Base-by-base conservation (phyloP, 1,284 basidiomycete genomes). In the Austroboletus olivaceoglutinosus region DNA sequence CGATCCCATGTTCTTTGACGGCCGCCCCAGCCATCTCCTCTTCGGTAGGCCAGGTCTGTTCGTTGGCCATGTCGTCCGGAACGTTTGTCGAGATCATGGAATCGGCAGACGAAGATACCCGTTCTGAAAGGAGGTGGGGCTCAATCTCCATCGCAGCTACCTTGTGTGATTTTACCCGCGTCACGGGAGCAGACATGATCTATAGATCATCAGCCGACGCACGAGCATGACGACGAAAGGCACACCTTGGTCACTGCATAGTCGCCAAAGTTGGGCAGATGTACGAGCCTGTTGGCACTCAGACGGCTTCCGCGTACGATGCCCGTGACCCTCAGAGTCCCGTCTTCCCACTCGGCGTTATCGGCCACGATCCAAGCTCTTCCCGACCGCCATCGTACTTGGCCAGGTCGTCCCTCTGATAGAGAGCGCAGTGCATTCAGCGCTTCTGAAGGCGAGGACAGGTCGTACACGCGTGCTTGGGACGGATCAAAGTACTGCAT, bases 11-110 rank as follows among this genome's bases (percentile, higher is more conserved):
- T 53, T 73, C 65, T 25, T 73, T 70, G 3, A 52, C 56, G 37
- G 53, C 62, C 2, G 64, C 70, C 4, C 69, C 74, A 4, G 75
- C 76, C 85, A 99, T 91, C 68, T 98, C 96, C 60, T 98, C 96
- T 67, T 98, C 94, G 0, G 94, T 98, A 0, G 96, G 96, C 95
- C 96, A 98, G 0, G 96, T 99, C 71, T 99, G 96, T 65, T 99
- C 96, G 64, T 96, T 96, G 15, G 80, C 84, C 71, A 98, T 78
- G 53, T 91, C 83, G 61, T 98, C 93, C 0, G 90, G 90, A 29
- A 88, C 84, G 64, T 98, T 98, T 53, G 83, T 87, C 1, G 91
- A 91, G 3, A 92, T 81, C 27, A 98, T 75, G 6, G 95, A 96
- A 67, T 99, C 96, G 1, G 90, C 91, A 2, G 83, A 76, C 8